These are phyloP conservation scores for Polyporus tsugae DNA, from an alignment of 1,284 basidiomycete species.

Conservation along the genomic window DNA sequence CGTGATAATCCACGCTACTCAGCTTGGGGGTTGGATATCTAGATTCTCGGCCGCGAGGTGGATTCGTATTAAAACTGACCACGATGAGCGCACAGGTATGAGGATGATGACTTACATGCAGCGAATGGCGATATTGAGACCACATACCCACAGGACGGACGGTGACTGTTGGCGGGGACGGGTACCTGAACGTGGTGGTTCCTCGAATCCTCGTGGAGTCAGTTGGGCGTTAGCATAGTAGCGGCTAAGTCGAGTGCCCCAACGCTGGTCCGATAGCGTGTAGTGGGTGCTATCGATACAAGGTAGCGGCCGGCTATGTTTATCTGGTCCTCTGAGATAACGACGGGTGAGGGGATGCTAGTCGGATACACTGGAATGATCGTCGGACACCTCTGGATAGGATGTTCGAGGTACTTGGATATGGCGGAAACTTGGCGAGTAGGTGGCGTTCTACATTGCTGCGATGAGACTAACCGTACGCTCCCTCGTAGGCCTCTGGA, in stretches of 20 bases:
- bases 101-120: neutral
- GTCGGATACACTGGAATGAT: neutral
- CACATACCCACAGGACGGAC: neutral
- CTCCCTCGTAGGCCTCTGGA: neutral
- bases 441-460: neutral
- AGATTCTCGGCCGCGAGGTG: neutral
- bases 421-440: neutral
- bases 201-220: neutral
- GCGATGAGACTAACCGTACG: neutral
- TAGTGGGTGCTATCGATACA: no score
- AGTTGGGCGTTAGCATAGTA: neutral
- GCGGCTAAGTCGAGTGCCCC: neutral
- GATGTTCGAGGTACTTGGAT: neutral
- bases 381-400: neutral
- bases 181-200: neutral
- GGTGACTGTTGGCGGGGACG: neutral
- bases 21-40: neutral
- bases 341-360: neutral
- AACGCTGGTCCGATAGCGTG: neutral
- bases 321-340: no score
- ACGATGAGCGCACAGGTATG: neutral
- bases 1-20: no score
- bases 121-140: neutral
- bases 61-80: neutral
- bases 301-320: neutral